Conservation (phyloP, 441 rosid species). For the Adansonia rubrostipa region DNA sequence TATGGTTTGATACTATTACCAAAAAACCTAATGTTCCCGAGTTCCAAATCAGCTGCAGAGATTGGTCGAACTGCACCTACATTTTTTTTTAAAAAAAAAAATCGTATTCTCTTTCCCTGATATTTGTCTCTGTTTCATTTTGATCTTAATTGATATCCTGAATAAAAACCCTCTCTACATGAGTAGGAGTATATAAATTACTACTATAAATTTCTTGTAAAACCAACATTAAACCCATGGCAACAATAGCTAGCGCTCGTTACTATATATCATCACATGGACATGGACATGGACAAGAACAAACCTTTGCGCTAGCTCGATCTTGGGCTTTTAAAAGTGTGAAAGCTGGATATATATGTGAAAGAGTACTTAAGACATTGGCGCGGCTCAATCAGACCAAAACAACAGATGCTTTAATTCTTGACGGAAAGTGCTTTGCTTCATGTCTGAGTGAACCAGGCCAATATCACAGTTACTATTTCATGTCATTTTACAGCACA, state of each 20-base stretch:
- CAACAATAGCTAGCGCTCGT: neutral
- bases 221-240: conserved; percentile 1
- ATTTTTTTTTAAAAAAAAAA: neutral
- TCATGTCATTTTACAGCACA: conserved; percentile 24
- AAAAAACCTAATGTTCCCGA: neutral
- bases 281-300: neutral
- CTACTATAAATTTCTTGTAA: neutral
- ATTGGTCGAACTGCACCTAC: neutral
- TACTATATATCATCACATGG: neutral
- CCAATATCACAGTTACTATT: conserved; percentile 54
- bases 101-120: neutral
- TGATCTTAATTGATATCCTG: neutral
- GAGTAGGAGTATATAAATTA: neutral
- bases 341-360: conserved; percentile 20
- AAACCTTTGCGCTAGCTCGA: conserved; percentile 1
- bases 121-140: neutral
- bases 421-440: neutral
- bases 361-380: conserved; percentile 54
- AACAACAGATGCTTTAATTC: conserved; percentile 2
- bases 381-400: conserved; percentile 65
- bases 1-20: neutral
- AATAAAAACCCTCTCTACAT: neutral
- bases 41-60: neutral
- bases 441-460: conserved; percentile 56
- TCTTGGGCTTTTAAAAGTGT: neutral